Percentiles rank a stretch among this genome's conserved stretches.
These are phyloP conservation scores for Monilinia fructigena DNA, from an alignment of 2,329 filamentous ascomycete species.

Conservation along the genomic window DNA sequence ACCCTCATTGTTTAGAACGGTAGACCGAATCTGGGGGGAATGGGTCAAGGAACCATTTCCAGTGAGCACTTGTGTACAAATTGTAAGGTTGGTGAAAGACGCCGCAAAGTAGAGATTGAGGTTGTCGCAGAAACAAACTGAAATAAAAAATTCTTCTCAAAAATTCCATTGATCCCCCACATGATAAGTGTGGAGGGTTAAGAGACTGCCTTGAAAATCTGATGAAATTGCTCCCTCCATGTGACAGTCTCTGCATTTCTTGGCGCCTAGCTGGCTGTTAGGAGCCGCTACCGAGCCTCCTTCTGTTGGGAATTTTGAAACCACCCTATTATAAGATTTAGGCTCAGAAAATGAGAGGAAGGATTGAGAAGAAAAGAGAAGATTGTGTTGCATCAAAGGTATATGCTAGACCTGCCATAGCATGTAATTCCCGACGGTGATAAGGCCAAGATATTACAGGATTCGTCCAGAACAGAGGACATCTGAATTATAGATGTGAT, in stretches of 20 bases:
- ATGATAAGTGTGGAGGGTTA: neutral
- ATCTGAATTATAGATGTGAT: neutral
- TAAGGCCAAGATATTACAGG: neutral
- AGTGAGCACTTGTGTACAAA: slow-evolving; percentile 19
- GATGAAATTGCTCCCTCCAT: neutral
- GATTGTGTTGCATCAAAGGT: too few species aligned
- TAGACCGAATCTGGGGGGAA: slow-evolving; percentile 22
- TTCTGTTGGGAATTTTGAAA: neutral
- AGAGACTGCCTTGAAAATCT: neutral
- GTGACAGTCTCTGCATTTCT: neutral
- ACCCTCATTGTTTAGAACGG: neutral
- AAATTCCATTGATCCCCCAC: too few species aligned
- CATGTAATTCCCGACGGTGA: neutral
- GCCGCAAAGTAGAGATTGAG: slow-evolving; percentile 20
- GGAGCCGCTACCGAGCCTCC: slow-evolving; percentile 1
- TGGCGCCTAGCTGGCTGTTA: neutral
- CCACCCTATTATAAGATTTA: neutral
- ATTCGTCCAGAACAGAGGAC: neutral
- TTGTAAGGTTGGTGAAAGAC: slow-evolving; percentile 19
- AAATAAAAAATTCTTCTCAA: neutral
- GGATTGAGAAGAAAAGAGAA: too few species aligned
- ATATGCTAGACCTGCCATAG: neutral
- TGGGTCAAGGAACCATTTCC: slow-evolving; percentile 21
- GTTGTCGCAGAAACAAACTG: slow-evolving; percentile 21
- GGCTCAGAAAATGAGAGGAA: neutral